Evolutionary conservation across 805 yeast genomes (phyloP), one percentile per base, ranked within the genome.

Genomic region (Kodamaea leandrae): DNA sequence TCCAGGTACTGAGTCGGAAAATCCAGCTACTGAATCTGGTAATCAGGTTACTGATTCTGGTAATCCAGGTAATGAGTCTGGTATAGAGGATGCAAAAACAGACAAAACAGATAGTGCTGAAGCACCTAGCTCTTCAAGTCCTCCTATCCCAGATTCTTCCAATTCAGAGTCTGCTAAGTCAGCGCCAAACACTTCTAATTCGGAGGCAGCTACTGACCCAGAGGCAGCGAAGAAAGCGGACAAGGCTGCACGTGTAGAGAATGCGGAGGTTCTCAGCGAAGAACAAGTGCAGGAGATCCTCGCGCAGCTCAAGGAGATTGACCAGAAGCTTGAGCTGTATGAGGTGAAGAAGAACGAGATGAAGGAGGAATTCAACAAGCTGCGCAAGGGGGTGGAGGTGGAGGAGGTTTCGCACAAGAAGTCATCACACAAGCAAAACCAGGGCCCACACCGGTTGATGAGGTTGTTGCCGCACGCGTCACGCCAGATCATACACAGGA

Each of bases 401-500:
- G 53, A 55, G 27, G 52, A 45, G 5, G 43, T 42, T 46, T 32
- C 39, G 9, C 50, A 57, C 38, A 69, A 72, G 48, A 51, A 66
- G 25, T 34, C 61, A n/a, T 50, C 52, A 21, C 74, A 68, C 51
- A 78, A 77, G 50, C 82, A 80, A 47, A 78, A 84, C 17, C 89
- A 84, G 53, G 95, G 95, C 5, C 91, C 93, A 8, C 86, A 86
- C 63, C 71, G 95, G 57, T 66, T 86, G 49, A 78, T 86, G 82
- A 76, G 95, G 63, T 65, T 86, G 37, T 63, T 86, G 26, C 95
- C 95, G 4, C 95, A 86, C 59, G 89, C 91, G 6, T 69, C 93
- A 12, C 74, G 95, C 60, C 93, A 91, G 9, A 68, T 86, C 8
- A 69, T 86, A 21, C 80, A 84, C 17, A 71, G 64, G 44, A 83